phyloP scores from a whole-genome alignment of 2,329 filamentous ascomycete species.

The Botrytis byssoidea region DNA sequence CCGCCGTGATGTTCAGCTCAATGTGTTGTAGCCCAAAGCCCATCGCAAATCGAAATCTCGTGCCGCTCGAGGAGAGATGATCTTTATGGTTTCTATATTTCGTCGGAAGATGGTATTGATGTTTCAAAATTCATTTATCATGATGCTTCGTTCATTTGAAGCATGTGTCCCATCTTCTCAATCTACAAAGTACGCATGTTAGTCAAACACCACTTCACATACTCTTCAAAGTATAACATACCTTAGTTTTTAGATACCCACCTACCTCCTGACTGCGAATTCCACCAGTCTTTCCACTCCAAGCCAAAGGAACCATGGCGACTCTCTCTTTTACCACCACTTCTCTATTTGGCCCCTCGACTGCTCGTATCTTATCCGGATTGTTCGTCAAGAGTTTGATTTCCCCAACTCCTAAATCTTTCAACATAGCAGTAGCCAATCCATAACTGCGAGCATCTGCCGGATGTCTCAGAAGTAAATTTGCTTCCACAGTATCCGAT shows the following conservation, averaged over 20 bases:
- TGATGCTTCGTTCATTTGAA: conserved; percentile 49
- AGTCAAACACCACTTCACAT: neutral
- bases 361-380: conserved; percentile 90
- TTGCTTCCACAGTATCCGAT: conserved; percentile 96
- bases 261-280: conserved; percentile 87
- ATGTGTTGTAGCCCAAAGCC: neutral
- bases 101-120: neutral
- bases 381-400: conserved; percentile 92
- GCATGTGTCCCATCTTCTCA: conserved; percentile 83
- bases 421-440: conserved; percentile 90
- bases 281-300: conserved; percentile 75
- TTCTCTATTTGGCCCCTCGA: conserved; percentile 88
- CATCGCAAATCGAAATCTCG: neutral
- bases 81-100: neutral
- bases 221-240: conserved; percentile 44
- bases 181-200: conserved; percentile 53
- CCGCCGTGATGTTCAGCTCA: neutral
- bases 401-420: conserved; percentile 76
- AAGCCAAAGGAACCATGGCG: conserved; percentile 91
- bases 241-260: conserved; percentile 93
- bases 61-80: neutral
- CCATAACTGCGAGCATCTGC: conserved; percentile 95
- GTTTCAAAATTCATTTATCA: conserved; percentile 14
- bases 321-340: conserved; percentile 85
- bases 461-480: conserved; percentile 84